Evolutionary conservation across 768 basidiomycete genomes (phyloP), one percentile per base, ranked within the genome.

Genomic region (Dacryopinax spathularia): DNA sequence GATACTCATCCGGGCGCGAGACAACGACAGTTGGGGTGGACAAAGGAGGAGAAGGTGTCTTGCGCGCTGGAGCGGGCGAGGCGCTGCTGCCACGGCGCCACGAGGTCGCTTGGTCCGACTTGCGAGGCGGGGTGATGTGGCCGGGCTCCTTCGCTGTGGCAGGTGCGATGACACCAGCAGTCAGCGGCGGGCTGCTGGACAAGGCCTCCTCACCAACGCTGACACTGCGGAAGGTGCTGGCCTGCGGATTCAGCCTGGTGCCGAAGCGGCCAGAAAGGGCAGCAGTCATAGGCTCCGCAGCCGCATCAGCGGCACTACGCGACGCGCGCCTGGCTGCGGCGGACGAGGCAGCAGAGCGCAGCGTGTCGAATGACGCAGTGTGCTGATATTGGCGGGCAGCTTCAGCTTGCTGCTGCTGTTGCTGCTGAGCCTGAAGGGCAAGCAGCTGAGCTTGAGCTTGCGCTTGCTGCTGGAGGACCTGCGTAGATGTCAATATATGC

Each of bases 201-300:
- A 56, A 73, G 25, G 78, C 79, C 56, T 77, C 78, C 61, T 74
- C 69, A 35, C 61, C 65, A 34, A 68, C 65, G 34, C 72, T 73
- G 62, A 73, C 76, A 31, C 70, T 60, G 13, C 73, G 70, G 33
- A 75, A 73, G 44, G 73, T 69, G 20, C 68, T 72, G 61, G 78
- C 78, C 65, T 78, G 66, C 69, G 79, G 81, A 65, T 75, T 77
- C 36, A 71, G 65, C 33, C 89, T 86, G 67, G 83, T 79, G 33
- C 88, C 88, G 65, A 88, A 89, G 66, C 84, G 83, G 48, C 89
- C 89, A 41, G 84, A 85, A 34, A 89, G 77, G 39, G 84, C 80
- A 56, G 90, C 88, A 31, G 88, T 87, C 89, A 89, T 89, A 43
- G 89, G 82, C 65, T 89, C 88, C 15, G 80, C 82, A 71, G 88